A percentile compares a stretch with the other conserved stretches of the same genome.
Evolutionary conservation across 192 early-diverging fungal genomes (phyloP).

Genomic region (Coemansia umbellata): DNA sequence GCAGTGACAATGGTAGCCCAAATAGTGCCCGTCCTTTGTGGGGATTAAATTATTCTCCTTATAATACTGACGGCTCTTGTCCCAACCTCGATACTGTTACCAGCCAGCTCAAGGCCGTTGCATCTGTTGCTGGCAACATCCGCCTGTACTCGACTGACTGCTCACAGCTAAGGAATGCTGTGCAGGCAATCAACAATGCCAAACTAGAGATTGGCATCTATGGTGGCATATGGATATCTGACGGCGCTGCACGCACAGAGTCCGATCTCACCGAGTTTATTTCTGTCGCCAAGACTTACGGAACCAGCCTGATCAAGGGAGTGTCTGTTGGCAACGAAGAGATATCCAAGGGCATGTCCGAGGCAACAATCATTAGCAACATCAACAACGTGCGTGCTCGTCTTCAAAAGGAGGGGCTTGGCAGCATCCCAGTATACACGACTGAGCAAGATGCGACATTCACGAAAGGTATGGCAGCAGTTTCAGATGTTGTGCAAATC

Average conservation of each 20-base stretch:
- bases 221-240: constrained; percentile 41
- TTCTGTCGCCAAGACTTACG: constrained; percentile 24
- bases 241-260: constrained; percentile 26
- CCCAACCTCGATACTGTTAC: constrained; percentile 26
- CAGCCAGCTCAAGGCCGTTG: constrained; percentile 27
- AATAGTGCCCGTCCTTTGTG: constrained; percentile 34
- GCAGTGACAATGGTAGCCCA: no score
- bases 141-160: constrained; percentile 51
- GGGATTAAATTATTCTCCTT: constrained; percentile 46
- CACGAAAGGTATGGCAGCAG: constrained; percentile 23
- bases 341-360: constrained; percentile 35
- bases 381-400: constrained; percentile 41
- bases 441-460: constrained; percentile 41
- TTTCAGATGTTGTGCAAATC: constrained; percentile 41
- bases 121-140: constrained; percentile 30
- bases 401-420: constrained; percentile 36
- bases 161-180: constrained; percentile 32
- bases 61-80: constrained; percentile 47
- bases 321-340: constrained; percentile 50
- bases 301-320: constrained; percentile 26
- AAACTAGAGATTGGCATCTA: constrained; percentile 30
- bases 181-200: constrained; percentile 29
- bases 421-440: constrained; percentile 41
- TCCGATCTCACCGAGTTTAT: constrained; percentile 42
- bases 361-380: constrained; percentile 35